phyloP scores from a whole-genome alignment of 1,284 basidiomycete species.

The Coriolopsis trogii region DNA sequence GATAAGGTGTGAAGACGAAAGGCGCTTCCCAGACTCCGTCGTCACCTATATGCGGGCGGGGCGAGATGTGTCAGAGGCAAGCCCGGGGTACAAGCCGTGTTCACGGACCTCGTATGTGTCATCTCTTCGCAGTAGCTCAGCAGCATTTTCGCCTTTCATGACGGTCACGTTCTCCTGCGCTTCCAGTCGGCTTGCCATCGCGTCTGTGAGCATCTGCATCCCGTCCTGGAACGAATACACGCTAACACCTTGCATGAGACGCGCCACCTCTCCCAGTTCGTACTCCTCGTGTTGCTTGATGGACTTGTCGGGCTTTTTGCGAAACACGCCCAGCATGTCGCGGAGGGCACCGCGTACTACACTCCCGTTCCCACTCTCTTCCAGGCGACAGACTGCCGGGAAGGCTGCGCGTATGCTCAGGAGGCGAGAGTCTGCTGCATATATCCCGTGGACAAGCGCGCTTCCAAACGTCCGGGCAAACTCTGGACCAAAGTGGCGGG shows the following conservation, averaged over 20 bases:
- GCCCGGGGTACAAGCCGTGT: not conserved
- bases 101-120: slow-evolving; percentile 44
- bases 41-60: slow-evolving; percentile 40
- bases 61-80: not conserved
- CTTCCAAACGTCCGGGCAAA: slow-evolving; percentile 81
- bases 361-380: slow-evolving; percentile 68
- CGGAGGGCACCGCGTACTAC: slow-evolving; percentile 66
- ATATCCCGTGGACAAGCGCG: slow-evolving; percentile 91
- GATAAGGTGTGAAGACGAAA: slow-evolving; percentile 58
- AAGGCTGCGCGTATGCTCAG: slow-evolving; percentile 83
- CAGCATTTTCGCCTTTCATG: slow-evolving; percentile 44
- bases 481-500: slow-evolving; percentile 72
- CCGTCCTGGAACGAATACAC: slow-evolving; percentile 86
- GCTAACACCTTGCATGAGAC: slow-evolving; percentile 61
- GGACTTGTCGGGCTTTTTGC: slow-evolving; percentile 16
- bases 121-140: slow-evolving; percentile 40
- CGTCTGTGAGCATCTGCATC: slow-evolving; percentile 67
- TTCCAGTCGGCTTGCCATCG: slow-evolving; percentile 54
- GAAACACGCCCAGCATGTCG: slow-evolving; percentile 23
- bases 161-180: slow-evolving; percentile 62
- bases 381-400: slow-evolving; percentile 70
- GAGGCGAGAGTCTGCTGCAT: slow-evolving; percentile 80
- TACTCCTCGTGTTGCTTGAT: slow-evolving; percentile 39
- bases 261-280: slow-evolving; percentile 54
- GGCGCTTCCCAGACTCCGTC: slow-evolving; percentile 40